A percentile compares a stretch with the other conserved stretches of the same genome.
These are phyloP conservation scores for Metrosideros polymorpha DNA, from an alignment of 441 rosid species.

Conservation along the genomic window DNA sequence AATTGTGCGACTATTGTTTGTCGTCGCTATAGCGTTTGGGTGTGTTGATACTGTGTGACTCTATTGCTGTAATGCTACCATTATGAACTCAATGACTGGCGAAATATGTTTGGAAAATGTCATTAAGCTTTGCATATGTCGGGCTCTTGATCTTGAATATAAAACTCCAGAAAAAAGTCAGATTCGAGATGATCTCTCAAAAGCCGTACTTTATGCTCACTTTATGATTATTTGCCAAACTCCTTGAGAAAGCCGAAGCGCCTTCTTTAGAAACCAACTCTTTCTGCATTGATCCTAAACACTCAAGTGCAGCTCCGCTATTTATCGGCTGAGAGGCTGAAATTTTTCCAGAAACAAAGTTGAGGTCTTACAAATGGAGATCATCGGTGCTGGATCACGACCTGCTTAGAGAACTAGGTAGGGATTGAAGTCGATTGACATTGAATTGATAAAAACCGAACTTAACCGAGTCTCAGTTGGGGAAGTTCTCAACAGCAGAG, in stretches of 20 bases:
- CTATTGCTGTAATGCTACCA: neutral
- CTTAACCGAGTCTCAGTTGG: neutral
- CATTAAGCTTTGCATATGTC: neutral
- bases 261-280: neutral
- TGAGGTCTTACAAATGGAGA: neutral
- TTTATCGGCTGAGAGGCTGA: neutral
- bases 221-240: neutral
- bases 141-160: neutral
- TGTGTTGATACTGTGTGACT: neutral
- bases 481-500: neutral
- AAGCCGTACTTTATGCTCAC: neutral
- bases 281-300: neutral
- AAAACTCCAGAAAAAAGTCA: neutral
- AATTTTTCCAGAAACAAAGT: neutral
- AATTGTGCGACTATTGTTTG: neutral
- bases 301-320: neutral
- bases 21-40: neutral
- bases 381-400: neutral
- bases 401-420: neutral
- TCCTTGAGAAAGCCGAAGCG: neutral
- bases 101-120: neutral
- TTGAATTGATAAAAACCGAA: neutral
- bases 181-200: neutral
- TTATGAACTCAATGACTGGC: neutral
- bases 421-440: neutral